Evolutionary conservation across 257 asterid genomes (phyloP).

Genomic region (Ophiorrhiza pumila): DNA sequence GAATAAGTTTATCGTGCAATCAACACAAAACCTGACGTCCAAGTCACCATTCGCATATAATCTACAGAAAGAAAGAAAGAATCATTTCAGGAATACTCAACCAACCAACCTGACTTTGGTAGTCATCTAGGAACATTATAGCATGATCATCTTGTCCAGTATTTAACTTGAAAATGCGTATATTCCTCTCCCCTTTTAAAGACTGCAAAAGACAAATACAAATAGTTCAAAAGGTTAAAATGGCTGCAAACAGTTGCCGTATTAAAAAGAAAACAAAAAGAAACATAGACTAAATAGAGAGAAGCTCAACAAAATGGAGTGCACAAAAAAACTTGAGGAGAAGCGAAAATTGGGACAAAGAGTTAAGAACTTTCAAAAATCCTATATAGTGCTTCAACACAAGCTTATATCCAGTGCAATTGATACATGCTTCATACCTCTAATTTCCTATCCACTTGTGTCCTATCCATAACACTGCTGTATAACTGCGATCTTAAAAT

Average conservation of each 20-base stretch:
- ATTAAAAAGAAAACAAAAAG: not conserved
- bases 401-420: too few relatives aligned
- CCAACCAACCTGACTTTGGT: conserved; percentile 66
- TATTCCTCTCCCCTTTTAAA: conserved; percentile 59
- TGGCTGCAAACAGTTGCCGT: not conserved
- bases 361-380: too few relatives aligned
- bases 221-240: not conserved
- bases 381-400: too few relatives aligned
- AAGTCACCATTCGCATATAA: not conserved
- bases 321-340: not conserved
- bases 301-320: not conserved
- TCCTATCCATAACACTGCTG: conserved; percentile 91
- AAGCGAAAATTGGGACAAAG: too few relatives aligned
- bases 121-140: conserved; percentile 78
- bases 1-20: not conserved
- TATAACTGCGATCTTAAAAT: conserved; percentile 80
- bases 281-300: not conserved
- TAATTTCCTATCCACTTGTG: conserved; percentile 92
- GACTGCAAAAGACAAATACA: conserved; percentile 43
- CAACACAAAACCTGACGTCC: not conserved
- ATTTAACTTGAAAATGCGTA: conserved; percentile 79
- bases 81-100: conserved; percentile 2
- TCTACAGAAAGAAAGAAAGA: not conserved
- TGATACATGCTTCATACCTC: conserved; percentile 66
- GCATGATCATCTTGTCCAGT: conserved; percentile 98